These are phyloP conservation scores for Oenanthe javanica DNA, from an alignment of 140 eudicot species.

Conservation along the genomic window DNA sequence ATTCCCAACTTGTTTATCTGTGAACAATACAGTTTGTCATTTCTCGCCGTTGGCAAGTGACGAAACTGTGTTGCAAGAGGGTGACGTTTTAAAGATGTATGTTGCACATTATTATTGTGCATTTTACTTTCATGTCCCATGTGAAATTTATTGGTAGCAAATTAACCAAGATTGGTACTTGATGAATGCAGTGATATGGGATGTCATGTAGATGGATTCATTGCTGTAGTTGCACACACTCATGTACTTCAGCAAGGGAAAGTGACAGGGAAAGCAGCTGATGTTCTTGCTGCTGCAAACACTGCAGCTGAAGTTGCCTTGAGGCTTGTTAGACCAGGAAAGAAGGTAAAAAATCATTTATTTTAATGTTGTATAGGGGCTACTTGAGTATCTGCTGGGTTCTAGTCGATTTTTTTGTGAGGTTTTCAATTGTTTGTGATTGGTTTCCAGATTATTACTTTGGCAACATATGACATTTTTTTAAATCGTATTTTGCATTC, in stretches of 20 bases:
- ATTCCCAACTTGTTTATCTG: slow-evolving; percentile 83
- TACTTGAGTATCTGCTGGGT: neutral
- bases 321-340: slow-evolving; percentile 67
- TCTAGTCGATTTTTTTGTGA: neutral
- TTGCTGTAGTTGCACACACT: slow-evolving; percentile 81
- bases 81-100: slow-evolving; percentile 83
- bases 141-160: neutral
- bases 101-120: neutral
- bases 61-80: slow-evolving; percentile 64
- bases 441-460: neutral
- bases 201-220: slow-evolving; percentile 32
- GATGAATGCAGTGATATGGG: slow-evolving; percentile 74
- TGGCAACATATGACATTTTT: neutral
- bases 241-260: slow-evolving; percentile 85
- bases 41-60: slow-evolving; percentile 81
- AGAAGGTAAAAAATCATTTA: slow-evolving; percentile 23
- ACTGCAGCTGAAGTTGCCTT: slow-evolving; percentile 69
- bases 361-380: neutral
- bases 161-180: neutral
- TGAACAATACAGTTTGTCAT: slow-evolving; percentile 77
- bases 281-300: slow-evolving; percentile 61
- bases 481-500: neutral
- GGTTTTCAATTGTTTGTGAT: neutral
- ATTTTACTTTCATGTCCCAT: neutral
- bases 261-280: slow-evolving; percentile 76